Evolutionary conservation across 345 rosid species (phyloP).

Genomic region (Rhodamnia argentea): DNA sequence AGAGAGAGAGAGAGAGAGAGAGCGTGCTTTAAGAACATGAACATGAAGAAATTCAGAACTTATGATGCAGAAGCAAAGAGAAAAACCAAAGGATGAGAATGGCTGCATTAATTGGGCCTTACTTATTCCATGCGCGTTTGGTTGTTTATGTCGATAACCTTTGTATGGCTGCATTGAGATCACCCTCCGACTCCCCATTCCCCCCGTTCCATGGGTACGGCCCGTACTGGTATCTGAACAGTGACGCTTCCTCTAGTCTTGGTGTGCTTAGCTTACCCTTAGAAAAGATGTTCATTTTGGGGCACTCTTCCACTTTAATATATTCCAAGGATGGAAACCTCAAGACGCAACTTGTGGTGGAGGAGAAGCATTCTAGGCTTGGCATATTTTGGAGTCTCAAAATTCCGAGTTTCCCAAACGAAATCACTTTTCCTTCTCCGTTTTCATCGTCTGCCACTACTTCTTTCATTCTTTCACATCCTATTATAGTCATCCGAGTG

Average conservation of each 20-base stretch:
- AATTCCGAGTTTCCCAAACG: fast-evolving
- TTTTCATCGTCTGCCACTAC: neutral
- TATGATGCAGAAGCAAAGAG: neutral
- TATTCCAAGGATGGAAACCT: neutral
- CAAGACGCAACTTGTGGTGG: neutral
- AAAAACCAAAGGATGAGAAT: neutral
- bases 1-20: too few species aligned
- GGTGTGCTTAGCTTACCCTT: fast-evolving
- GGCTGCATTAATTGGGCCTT: neutral
- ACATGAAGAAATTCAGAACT: too few species aligned
- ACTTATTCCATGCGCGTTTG: too few species aligned
- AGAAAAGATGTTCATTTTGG: neutral
- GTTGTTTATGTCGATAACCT: too few species aligned
- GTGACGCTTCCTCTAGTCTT: fast-evolving
- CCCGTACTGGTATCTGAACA: fast-evolving
- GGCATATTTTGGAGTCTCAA: neutral
- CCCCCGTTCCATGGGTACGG: fast-evolving
- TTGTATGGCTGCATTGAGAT: neutral
- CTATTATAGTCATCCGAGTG: fast-evolving
- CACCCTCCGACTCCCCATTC: too few species aligned
- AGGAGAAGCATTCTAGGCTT: neutral
- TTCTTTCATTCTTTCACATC: neutral
- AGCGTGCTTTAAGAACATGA: too few species aligned
- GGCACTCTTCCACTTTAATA: neutral
- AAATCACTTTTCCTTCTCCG: neutral